Conservation (phyloP, 208 protist species). For the Wallacemonas rigidus region DNA sequence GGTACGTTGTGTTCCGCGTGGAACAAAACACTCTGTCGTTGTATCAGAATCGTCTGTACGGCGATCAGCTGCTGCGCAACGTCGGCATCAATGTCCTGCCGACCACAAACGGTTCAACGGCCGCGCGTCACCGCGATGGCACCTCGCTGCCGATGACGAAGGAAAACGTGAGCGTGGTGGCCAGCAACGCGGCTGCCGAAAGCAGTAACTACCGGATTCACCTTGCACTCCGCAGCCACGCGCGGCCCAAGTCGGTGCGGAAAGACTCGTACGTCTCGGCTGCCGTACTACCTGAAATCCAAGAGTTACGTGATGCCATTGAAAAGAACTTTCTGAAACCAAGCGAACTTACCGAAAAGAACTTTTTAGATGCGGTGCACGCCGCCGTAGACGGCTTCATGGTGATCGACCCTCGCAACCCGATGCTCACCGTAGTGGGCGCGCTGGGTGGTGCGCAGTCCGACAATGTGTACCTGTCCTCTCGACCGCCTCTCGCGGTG, state of each 20-base stretch:
- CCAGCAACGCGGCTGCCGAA: slow-evolving; percentile 9
- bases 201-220: slow-evolving; percentile 1
- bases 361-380: slow-evolving; percentile 36
- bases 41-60: slow-evolving; percentile 27
- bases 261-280: slow-evolving; percentile 48
- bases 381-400: slow-evolving; percentile 22
- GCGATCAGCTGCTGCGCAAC: slow-evolving; percentile 38
- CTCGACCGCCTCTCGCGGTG: slow-evolving; percentile 20
- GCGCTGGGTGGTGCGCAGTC: background rate
- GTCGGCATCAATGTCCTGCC: slow-evolving; percentile 21
- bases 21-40: slow-evolving; percentile 58
- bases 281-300: slow-evolving; percentile 50
- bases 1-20: slow-evolving; percentile 66
- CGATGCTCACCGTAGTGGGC: background rate
- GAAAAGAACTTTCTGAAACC: slow-evolving; percentile 48
- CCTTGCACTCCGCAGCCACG: slow-evolving; percentile 22
- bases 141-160: background rate
- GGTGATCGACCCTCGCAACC: background rate
- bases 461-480: slow-evolving; percentile 27
- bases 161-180: slow-evolving; percentile 13
- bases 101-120: background rate
- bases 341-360: slow-evolving; percentile 33
- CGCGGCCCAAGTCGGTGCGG: slow-evolving; percentile 49
- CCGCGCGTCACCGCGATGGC: background rate
- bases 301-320: slow-evolving; percentile 38